Conservation (phyloP, 805 yeast species). For the Yarrowia bubula region DNA sequence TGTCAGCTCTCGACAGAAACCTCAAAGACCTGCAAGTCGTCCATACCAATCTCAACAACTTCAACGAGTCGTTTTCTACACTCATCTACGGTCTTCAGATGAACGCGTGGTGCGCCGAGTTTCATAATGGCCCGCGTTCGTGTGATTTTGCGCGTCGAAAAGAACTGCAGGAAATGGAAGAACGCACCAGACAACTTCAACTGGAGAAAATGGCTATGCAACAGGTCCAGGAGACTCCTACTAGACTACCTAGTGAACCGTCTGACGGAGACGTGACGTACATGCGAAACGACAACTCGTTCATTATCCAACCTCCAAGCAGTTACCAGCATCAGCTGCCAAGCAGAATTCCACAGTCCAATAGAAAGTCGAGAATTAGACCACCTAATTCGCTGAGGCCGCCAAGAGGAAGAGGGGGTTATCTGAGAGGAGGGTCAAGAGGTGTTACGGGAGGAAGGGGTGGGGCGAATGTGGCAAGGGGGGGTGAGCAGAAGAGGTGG, state of each 20-base stretch:
- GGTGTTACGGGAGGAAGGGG: slow-evolving; percentile 9
- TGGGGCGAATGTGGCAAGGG: not conserved
- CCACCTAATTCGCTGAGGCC: slow-evolving; percentile 8
- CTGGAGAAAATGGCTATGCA: not conserved
- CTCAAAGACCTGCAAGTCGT: slow-evolving; percentile 55
- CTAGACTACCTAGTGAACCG: slow-evolving; percentile 10
- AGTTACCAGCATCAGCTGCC: not conserved
- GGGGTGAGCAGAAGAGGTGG: slow-evolving; percentile 2
- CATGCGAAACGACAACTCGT: slow-evolving; percentile 18
- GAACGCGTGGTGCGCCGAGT: slow-evolving; percentile 87
- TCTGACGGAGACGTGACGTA: slow-evolving; percentile 20
- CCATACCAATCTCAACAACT: slow-evolving; percentile 57
- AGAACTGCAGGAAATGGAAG: slow-evolving; percentile 14
- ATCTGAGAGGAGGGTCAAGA: not conserved
- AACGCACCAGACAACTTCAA: not conserved
- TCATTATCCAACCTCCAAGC: slow-evolving; percentile 15
- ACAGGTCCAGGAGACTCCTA: slow-evolving; percentile 16
- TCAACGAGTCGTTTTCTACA: slow-evolving; percentile 77
- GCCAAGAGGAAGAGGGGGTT: not conserved
- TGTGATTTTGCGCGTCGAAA: slow-evolving; percentile 15
- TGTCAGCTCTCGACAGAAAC: slow-evolving; percentile 54
- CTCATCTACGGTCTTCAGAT: slow-evolving; percentile 76
- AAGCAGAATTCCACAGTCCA: slow-evolving; percentile 5
- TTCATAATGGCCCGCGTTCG: slow-evolving; percentile 40
- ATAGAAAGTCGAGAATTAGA: not conserved